Conservation (phyloP, 257 asterid species). For the Solanum chmielewskii region DNA sequence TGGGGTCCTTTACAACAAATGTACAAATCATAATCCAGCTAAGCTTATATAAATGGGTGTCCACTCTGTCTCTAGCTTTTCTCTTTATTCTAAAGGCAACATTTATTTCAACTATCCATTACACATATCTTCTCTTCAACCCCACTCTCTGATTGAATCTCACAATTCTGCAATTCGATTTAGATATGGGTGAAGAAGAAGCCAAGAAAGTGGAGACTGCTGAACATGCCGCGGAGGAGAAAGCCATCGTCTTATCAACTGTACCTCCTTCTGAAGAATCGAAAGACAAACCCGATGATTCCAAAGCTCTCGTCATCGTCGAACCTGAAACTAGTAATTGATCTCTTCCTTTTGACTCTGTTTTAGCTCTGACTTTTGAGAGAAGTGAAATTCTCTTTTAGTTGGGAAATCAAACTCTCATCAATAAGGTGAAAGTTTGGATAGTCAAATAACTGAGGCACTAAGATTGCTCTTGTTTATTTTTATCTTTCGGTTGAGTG, state of each 20-base stretch:
- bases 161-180: background rate
- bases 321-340: conserved; percentile 48
- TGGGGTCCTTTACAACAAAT: background rate
- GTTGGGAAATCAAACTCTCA: background rate
- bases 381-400: background rate
- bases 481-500: background rate
- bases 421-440: no score
- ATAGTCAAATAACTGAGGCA: background rate
- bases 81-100: background rate
- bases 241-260: conserved; percentile 28
- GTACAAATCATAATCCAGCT: background rate
- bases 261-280: conserved; percentile 21
- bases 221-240: conserved; percentile 36
- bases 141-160: background rate
- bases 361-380: background rate
- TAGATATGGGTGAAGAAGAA: background rate
- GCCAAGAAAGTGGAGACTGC: background rate
- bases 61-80: background rate
- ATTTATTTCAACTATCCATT: background rate
- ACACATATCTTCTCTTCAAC: background rate
- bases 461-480: background rate
- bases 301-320: conserved; percentile 60
- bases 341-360: background rate
- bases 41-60: background rate
- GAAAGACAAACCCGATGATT: conserved; percentile 28